phyloP scores from a whole-genome alignment of 176 grass and related monocot species.

The Eleusine indica region DNA sequence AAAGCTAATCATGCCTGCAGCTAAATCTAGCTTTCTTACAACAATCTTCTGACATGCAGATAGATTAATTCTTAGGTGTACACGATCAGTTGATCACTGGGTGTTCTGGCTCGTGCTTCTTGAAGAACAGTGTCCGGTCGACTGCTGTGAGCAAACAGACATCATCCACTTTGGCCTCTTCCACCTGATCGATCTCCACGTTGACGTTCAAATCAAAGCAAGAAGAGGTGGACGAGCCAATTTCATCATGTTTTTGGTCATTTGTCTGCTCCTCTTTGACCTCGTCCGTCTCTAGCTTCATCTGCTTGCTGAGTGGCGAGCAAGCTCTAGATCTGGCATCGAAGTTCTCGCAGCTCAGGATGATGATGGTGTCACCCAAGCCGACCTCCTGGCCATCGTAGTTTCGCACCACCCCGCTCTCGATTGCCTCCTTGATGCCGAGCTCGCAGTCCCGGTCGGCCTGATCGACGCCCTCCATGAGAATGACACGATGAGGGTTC shows the following conservation, averaged over 20 bases:
- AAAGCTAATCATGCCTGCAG: conserved; percentile 18
- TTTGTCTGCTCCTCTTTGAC: conserved; percentile 29
- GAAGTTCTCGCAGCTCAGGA: conserved; percentile 73
- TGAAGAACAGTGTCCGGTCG: conserved; percentile 71
- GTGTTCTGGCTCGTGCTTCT: conserved; percentile 42
- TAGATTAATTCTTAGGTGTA: conserved; percentile 29
- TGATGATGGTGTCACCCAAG: conserved; percentile 73
- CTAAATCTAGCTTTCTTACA: conserved; percentile 29
- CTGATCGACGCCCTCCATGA: conserved; percentile 78
- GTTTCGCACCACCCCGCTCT: conserved; percentile 53
- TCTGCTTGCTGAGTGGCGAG: conserved; percentile 49
- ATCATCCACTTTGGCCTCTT: conserved; percentile 36
- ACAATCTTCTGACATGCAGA: background rate
- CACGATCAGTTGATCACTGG: conserved; percentile 18
- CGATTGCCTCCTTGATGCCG: conserved; percentile 72
- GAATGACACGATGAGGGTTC: conserved; percentile 67
- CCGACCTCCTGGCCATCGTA: conserved; percentile 47
- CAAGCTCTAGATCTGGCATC: conserved; percentile 54
- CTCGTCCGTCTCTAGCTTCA: conserved; percentile 34
- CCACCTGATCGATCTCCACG: conserved; percentile 40
- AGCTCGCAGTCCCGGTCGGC: conserved; percentile 42
- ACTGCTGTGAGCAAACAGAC: conserved; percentile 64
- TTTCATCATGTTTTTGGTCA: conserved; percentile 36
- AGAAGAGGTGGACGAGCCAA: conserved; percentile 18
- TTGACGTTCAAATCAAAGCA: conserved; percentile 88